phyloP scores from a whole-genome alignment of 768 basidiomycete genomes.

The Kwoniella europaea region DNA sequence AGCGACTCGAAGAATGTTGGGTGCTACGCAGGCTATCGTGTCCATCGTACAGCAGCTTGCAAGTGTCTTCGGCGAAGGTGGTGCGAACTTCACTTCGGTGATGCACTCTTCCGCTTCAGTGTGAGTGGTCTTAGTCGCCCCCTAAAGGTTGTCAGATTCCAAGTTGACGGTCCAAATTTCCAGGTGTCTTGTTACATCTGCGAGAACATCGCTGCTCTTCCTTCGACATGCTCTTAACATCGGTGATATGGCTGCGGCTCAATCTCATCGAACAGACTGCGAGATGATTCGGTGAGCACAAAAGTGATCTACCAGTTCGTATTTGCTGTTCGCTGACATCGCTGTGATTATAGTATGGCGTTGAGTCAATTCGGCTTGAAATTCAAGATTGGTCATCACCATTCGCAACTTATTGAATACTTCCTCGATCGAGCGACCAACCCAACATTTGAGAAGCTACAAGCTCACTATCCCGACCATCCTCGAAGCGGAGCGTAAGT shows the following conservation, averaged over 20 bases:
- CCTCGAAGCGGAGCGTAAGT: conserved; percentile 49
- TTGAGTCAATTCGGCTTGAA: conserved; percentile 37
- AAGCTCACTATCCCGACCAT: conserved; percentile 50
- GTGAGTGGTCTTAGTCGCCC: conserved; percentile 24
- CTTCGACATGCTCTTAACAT: conserved; percentile 43
- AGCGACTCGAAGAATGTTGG: conserved; percentile 35
- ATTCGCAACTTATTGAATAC: conserved; percentile 51
- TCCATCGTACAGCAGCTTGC: conserved; percentile 45
- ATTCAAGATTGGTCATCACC: conserved; percentile 53
- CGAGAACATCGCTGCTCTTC: conserved; percentile 46
- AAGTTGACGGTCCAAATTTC: conserved; percentile 11
- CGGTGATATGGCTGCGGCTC: conserved; percentile 33
- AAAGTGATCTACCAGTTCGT: not conserved
- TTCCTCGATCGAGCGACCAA: conserved; percentile 50
- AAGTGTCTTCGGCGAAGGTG: conserved; percentile 17
- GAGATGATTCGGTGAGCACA: conserved; percentile 42
- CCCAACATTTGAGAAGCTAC: conserved; percentile 47
- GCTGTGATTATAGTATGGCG: conserved; percentile 33
- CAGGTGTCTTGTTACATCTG: conserved; percentile 48
- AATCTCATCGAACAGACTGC: conserved; percentile 40
- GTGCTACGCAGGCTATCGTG: conserved; percentile 43
- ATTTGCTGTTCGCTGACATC: not conserved
- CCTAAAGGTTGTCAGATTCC: not conserved
- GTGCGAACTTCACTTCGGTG: conserved; percentile 28
- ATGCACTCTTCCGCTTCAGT: conserved; percentile 52